Evolutionary conservation across 345 rosid species (phyloP).

Genomic region (Cardamine occulta): DNA sequence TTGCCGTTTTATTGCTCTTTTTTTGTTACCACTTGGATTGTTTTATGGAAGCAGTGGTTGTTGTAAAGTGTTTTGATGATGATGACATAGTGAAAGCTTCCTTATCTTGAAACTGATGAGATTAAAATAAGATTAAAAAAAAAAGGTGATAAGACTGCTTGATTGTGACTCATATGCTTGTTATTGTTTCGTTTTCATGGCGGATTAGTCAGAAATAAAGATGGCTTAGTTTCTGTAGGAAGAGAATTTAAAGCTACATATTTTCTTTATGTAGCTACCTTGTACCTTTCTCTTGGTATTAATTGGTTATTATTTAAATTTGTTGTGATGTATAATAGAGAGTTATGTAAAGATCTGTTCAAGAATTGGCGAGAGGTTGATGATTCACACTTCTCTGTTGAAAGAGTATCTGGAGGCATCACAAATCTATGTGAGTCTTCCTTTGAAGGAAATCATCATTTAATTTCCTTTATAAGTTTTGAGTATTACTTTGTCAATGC

Average conservation of each 20-base stretch:
- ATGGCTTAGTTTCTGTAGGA: background rate
- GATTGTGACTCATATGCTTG: background rate
- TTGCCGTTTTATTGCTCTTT: background rate
- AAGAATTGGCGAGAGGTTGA: constrained; percentile 71
- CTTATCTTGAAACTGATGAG: background rate
- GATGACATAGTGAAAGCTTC: constrained; percentile 23
- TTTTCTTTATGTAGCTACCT: background rate
- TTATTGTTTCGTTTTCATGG: constrained; percentile 18
- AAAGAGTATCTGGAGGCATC: constrained; percentile 92
- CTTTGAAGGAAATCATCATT: background rate
- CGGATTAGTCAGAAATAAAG: background rate
- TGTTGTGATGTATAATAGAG: constrained; percentile 49
- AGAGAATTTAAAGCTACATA: background rate
- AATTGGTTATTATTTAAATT: background rate
- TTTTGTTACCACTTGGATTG: background rate
- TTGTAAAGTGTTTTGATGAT: constrained; percentile 24
- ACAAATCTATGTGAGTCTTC: constrained; percentile 78
- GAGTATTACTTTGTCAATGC: background rate
- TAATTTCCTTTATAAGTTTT: background rate
- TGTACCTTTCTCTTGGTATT: background rate
- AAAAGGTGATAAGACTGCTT: background rate
- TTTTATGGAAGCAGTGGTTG: background rate
- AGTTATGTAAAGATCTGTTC: constrained; percentile 84
- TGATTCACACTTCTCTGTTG: constrained; percentile 65
- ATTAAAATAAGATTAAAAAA: constrained; percentile 7